These are phyloP conservation scores for Ogataea neopini DNA, from an alignment of 805 yeast species.

Conservation along the genomic window DNA sequence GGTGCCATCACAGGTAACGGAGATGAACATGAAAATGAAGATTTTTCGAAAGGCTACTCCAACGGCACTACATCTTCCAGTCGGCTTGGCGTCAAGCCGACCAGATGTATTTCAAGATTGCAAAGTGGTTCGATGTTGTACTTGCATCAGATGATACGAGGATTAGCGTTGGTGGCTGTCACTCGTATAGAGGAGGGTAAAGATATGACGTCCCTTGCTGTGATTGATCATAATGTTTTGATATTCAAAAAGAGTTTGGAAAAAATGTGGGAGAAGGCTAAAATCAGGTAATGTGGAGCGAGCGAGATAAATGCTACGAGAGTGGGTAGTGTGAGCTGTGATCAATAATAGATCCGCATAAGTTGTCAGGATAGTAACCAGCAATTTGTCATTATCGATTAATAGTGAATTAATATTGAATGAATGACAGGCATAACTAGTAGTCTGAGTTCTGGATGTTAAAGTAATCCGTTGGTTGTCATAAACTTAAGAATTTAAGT, in stretches of 20 bases:
- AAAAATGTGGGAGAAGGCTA: conserved; percentile 62
- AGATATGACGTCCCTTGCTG: conserved; percentile 52
- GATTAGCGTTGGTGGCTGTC: conserved; percentile 86
- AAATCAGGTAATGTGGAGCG: conserved; percentile 15
- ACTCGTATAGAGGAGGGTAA: conserved; percentile 64
- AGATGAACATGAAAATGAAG: conserved; percentile 4
- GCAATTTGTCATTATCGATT: too few species aligned
- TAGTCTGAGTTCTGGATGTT: too few species aligned
- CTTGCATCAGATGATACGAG: conserved; percentile 88
- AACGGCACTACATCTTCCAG: conserved; percentile 3
- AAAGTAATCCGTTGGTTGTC: too few species aligned
- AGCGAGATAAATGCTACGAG: too few species aligned
- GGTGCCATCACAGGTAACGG: conserved; percentile 2
- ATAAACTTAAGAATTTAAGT: too few species aligned
- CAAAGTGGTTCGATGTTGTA: conserved; percentile 84
- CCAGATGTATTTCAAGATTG: conserved; percentile 66
- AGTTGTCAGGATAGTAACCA: too few species aligned
- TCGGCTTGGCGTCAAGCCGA: conserved; percentile 22
- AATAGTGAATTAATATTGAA: too few species aligned
- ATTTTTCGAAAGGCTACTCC: conserved; percentile 4
- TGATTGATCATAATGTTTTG: conserved; percentile 87
- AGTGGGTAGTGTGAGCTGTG: too few species aligned
- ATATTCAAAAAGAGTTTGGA: conserved; percentile 75
- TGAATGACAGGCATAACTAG: too few species aligned
- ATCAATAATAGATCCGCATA: too few species aligned